These are phyloP conservation scores for Porcisia hertigi DNA, from an alignment of 208 protist genomes.

Conservation along the genomic window DNA sequence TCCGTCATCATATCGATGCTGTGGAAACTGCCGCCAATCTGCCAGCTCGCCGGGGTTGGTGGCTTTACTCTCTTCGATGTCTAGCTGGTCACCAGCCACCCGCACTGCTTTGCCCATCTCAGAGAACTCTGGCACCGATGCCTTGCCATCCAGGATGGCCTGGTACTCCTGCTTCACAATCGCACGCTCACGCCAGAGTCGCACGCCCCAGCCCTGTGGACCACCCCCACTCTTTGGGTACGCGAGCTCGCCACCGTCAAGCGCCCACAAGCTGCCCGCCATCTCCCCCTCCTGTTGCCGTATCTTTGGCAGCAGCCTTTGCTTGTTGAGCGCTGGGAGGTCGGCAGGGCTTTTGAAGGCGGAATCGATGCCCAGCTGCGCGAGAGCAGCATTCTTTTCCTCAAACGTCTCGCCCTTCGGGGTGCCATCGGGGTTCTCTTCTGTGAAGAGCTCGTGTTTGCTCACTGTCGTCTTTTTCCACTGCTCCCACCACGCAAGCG, in stretches of 20 bases:
- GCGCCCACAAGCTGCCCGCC: conserved; percentile 74
- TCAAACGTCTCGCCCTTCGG: conserved; percentile 78
- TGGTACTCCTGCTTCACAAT: conserved; percentile 73
- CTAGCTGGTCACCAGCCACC: conserved; percentile 75
- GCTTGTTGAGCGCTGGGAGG: conserved; percentile 51
- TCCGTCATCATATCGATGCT: conserved; percentile 74
- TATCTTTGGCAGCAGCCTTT: conserved; percentile 71
- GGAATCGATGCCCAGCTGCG: conserved; percentile 79
- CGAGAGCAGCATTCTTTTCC: conserved; percentile 86
- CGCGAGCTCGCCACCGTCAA: conserved; percentile 85
- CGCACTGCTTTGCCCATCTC: conserved; percentile 54
- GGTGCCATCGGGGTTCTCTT: conserved; percentile 77
- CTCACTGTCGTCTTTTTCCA: conserved; percentile 77
- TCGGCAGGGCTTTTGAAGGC: conserved; percentile 60
- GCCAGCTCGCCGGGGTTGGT: conserved; percentile 60
- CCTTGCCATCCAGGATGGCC: conserved; percentile 53
- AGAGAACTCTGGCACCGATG: conserved; percentile 53
- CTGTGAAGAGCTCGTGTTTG: conserved; percentile 89
- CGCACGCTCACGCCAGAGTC: conserved; percentile 83
- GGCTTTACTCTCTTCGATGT: conserved; percentile 81
- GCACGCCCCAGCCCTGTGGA: conserved; percentile 82
- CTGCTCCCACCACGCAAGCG: conserved; percentile 85
- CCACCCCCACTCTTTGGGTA: conserved; percentile 87
- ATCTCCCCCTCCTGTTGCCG: conserved; percentile 73
- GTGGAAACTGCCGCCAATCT: conserved; percentile 63